phyloP scores from a whole-genome alignment of 176 grass and related monocot genomes.

The Ensete ventricosum region DNA sequence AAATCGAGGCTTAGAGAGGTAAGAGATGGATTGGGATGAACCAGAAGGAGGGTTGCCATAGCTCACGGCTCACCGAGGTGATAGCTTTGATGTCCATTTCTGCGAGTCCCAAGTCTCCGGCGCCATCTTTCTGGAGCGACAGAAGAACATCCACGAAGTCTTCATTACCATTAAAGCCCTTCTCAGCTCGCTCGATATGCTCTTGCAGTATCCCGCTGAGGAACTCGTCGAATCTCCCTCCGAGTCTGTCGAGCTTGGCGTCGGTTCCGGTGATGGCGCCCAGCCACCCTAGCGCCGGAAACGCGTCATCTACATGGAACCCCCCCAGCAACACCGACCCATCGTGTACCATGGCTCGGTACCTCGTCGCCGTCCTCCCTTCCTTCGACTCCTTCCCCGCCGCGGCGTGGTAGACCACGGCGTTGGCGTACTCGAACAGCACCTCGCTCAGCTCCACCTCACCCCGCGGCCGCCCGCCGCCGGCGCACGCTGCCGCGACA shows the following conservation, averaged over 20 bases:
- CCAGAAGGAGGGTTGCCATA: no score
- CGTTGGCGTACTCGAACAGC: slow-evolving; percentile 41
- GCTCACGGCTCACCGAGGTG: not conserved
- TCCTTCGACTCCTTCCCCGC: slow-evolving; percentile 14
- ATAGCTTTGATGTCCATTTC: slow-evolving; percentile 36
- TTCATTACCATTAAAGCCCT: slow-evolving; percentile 14
- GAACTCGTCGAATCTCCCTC: slow-evolving; percentile 31
- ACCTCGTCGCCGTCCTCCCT: slow-evolving; percentile 2
- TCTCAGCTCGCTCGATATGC: slow-evolving; percentile 19
- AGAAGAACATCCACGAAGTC: slow-evolving; percentile 54
- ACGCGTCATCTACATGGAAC: slow-evolving; percentile 39
- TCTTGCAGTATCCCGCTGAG: slow-evolving; percentile 31
- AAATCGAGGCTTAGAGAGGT: not conserved
- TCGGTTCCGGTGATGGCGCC: slow-evolving; percentile 28
- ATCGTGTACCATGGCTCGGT: slow-evolving; percentile 29
- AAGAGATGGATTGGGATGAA: no score
- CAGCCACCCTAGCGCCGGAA: slow-evolving; percentile 32
- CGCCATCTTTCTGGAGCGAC: slow-evolving; percentile 21
- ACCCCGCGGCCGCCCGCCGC: not conserved
- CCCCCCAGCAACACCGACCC: slow-evolving; percentile 17
- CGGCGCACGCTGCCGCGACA: not conserved
- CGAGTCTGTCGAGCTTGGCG: slow-evolving; percentile 28
- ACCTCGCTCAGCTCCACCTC: slow-evolving; percentile 38
- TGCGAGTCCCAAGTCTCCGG: slow-evolving; percentile 25
- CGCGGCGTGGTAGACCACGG: slow-evolving; percentile 34